A percentile compares a stretch with the other conserved stretches of the same genome.
These are phyloP conservation scores for Debaryomyces hansenii DNA, from an alignment of 805 yeast species.

Conservation along the genomic window DNA sequence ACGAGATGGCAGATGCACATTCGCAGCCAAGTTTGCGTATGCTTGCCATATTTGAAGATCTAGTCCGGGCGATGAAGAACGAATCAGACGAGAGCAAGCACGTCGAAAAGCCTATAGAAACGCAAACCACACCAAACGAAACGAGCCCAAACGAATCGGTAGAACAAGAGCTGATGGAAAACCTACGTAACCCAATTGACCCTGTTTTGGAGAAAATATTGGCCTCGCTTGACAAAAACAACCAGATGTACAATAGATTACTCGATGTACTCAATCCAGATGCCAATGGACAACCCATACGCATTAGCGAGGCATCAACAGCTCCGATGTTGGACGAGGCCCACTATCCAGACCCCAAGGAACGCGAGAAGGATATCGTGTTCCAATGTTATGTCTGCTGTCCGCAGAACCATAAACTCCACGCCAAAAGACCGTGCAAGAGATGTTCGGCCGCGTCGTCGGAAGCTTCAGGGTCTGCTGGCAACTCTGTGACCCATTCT, in stretches of 20 bases:
- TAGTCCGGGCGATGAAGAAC: constrained; percentile 4
- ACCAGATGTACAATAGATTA: constrained; percentile 5
- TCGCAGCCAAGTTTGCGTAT: constrained; percentile 1
- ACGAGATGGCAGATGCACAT: neutral
- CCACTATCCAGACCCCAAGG: neutral
- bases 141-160: neutral
- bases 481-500: neutral
- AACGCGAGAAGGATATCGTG: constrained; percentile 8
- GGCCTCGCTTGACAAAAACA: constrained; percentile 4
- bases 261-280: constrained; percentile 1
- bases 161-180: neutral
- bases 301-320: neutral
- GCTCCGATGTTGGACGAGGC: neutral
- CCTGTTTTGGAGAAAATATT: constrained; percentile 2
- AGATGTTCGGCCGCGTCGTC: constrained; percentile 12
- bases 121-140: neutral
- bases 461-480: constrained; percentile 2
- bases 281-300: neutral
- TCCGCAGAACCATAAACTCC: constrained; percentile 6
- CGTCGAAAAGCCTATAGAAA: neutral
- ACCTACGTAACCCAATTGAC: neutral
- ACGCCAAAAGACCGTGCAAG: constrained; percentile 10
- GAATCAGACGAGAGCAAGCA: neutral
- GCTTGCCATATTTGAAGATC: constrained; percentile 5
- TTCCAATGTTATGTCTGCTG: constrained; percentile 18